Evolutionary conservation across 768 basidiomycete species (phyloP), one percentile per base, ranked within the genome.

Genomic region (Psilocybe sp.): DNA sequence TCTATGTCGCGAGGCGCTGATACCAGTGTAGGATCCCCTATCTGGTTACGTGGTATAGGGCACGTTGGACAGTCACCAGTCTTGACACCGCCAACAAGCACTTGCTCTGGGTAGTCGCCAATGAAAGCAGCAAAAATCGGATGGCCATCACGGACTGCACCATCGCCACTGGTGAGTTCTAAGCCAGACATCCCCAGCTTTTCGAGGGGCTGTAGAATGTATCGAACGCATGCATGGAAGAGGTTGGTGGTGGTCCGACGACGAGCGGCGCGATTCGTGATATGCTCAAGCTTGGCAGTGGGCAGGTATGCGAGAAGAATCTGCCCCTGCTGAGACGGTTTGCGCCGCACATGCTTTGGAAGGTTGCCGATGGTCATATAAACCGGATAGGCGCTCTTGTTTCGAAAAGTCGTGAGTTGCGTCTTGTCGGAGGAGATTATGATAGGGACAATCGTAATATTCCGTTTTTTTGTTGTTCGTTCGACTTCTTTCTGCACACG

Each of bases 301-400:
- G 73, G 67, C 1, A 77, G 62, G 45, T 76, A 76, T 0, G 61
- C 75, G 1, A 77, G 34, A 0, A 76, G 57, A 1, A 75, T 55
- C 13, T 55, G 61, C 0, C 69, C 72, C 13, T 63, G 64, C 7
- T 47, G 19, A 1, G 65, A 67, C 0, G 69, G 67, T 49, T 72
- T 60, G 0, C 67, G 55, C 0, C 69, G 57, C 1, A 69, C 50
- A 2, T 55, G 45, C 39, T 72, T 73, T 0, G 61, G 54, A 11
- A 76, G 61, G 36, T 75, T 75, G 0, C 72, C 75, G 28, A 76
- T 60, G 1, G 73, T 71, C 0, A 76, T 49, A 54, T 79, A 79
- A 0, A 79, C 68, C 0, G 74, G 74, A 54, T 70, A 76, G 3
- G 70, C 70, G n/a, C 54, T 40, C 52, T 74, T 72, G 44, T 69